Evolutionary conservation across 768 basidiomycete species (phyloP).

Genomic region (Collybiopsis confluens): DNA sequence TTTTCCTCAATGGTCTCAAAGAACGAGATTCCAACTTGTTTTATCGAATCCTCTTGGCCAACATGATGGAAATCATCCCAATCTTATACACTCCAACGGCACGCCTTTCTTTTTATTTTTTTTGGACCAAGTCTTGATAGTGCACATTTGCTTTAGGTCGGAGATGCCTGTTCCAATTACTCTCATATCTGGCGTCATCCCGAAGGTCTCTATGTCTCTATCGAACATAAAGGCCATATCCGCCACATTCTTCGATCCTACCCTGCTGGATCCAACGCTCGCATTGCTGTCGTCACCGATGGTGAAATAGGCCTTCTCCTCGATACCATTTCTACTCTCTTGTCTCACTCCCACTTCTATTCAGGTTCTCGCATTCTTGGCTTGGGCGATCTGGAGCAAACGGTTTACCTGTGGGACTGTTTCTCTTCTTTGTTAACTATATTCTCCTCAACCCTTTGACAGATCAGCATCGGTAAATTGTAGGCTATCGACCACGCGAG

Average conservation of each 20-base stretch:
- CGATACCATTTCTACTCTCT: slow-evolving; percentile 6
- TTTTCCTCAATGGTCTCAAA: slow-evolving; percentile 63
- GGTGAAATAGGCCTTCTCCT: slow-evolving; percentile 35
- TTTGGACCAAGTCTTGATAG: neutral
- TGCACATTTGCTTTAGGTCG: slow-evolving; percentile 37
- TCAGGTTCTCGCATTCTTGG: slow-evolving; percentile 73
- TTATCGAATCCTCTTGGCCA: slow-evolving; percentile 56
- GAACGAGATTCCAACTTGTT: slow-evolving; percentile 61
- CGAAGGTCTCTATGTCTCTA: slow-evolving; percentile 59
- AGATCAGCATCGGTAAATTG: slow-evolving; percentile 71
- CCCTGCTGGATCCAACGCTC: slow-evolving; percentile 38
- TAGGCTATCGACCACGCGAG: slow-evolving; percentile 25
- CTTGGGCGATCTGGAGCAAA: slow-evolving; percentile 76
- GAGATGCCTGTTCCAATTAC: slow-evolving; percentile 69
- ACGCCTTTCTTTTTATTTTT: neutral
- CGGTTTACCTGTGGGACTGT: slow-evolving; percentile 30
- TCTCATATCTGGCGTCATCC: slow-evolving; percentile 66
- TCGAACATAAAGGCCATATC: slow-evolving; percentile 63
- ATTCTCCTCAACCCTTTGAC: neutral
- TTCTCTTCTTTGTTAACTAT: neutral
- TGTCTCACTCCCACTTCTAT: slow-evolving; percentile 1
- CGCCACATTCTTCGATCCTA: slow-evolving; percentile 51
- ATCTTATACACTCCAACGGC: slow-evolving; percentile 78
- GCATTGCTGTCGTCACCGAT: slow-evolving; percentile 78
- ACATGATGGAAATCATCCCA: slow-evolving; percentile 65